A percentile compares a stretch with the other conserved stretches of the same genome.
Conservation (phyloP, 345 rosid species). For the Diplotaxis tenuifolia region DNA sequence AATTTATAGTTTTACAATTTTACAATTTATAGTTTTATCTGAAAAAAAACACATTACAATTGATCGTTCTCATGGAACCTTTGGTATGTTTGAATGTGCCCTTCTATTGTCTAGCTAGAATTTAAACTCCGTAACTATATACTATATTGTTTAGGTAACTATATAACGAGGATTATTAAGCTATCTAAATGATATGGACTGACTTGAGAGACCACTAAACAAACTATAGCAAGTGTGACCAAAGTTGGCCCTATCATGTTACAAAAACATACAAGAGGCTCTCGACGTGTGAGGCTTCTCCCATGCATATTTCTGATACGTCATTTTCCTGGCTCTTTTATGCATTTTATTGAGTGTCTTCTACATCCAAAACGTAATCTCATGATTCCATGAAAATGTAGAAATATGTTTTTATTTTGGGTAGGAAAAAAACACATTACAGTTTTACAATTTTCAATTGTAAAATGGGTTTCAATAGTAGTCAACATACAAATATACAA, state of each 20-base stretch:
- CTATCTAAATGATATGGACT: constrained; percentile 13
- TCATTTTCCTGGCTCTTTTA: constrained; percentile 26
- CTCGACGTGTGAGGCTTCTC: constrained; percentile 23
- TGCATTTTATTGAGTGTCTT: background rate
- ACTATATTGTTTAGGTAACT: no score
- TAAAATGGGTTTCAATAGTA: background rate
- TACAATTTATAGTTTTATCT: no score
- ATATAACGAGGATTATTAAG: no score
- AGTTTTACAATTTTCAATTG: background rate
- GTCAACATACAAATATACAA: background rate
- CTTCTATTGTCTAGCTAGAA: no score
- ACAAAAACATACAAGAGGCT: constrained; percentile 29
- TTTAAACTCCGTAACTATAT: no score
- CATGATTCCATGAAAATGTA: background rate
- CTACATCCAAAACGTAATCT: constrained; percentile 1
- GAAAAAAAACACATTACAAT: no score
- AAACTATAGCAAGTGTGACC: background rate
- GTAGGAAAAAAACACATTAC: background rate
- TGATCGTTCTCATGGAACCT: no score
- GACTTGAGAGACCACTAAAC: background rate
- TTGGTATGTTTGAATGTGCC: no score
- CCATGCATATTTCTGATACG: constrained; percentile 29
- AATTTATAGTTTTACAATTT: no score
- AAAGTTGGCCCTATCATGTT: constrained; percentile 32
- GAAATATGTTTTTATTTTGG: background rate